Evolutionary conservation across 768 basidiomycete genomes (phyloP).

Genomic region (Hypholoma sublateritium): DNA sequence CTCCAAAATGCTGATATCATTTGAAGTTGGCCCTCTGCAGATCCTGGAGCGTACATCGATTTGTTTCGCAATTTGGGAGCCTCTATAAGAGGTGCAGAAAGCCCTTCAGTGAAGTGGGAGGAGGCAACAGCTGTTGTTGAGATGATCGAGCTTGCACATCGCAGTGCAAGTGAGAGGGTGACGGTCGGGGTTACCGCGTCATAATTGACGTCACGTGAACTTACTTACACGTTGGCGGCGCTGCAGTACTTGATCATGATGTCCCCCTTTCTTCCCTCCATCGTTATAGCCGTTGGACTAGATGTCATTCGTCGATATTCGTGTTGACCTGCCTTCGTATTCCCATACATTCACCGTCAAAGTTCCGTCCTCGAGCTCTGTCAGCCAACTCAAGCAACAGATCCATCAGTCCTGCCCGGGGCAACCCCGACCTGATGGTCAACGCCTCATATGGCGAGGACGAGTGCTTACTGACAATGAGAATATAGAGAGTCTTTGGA

Average conservation of each 20-base stretch:
- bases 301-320: slow-evolving; percentile 50
- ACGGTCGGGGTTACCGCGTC: slow-evolving; percentile 32
- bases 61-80: slow-evolving; percentile 68
- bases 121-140: slow-evolving; percentile 72
- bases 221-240: slow-evolving; percentile 27
- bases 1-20: slow-evolving; percentile 7
- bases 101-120: slow-evolving; percentile 67
- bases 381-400: slow-evolving; percentile 66
- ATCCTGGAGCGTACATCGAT: slow-evolving; percentile 56
- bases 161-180: slow-evolving; percentile 61
- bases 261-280: slow-evolving; percentile 3
- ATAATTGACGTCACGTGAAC: slow-evolving; percentile 20
- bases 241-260: neutral
- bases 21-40: slow-evolving; percentile 61
- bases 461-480: slow-evolving; percentile 65
- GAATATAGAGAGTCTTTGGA: slow-evolving; percentile 68
- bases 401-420: slow-evolving; percentile 63
- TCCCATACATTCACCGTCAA: slow-evolving; percentile 63
- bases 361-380: slow-evolving; percentile 45
- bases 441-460: slow-evolving; percentile 76
- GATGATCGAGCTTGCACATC: slow-evolving; percentile 72
- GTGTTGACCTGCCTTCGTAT: slow-evolving; percentile 76
- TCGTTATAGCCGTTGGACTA: slow-evolving; percentile 5
- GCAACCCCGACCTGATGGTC: slow-evolving; percentile 65
- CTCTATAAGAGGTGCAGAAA: slow-evolving; percentile 54